Base-by-base conservation (phyloP, 129 eudicot genomes). In the Flaveria trinervia region DNA sequence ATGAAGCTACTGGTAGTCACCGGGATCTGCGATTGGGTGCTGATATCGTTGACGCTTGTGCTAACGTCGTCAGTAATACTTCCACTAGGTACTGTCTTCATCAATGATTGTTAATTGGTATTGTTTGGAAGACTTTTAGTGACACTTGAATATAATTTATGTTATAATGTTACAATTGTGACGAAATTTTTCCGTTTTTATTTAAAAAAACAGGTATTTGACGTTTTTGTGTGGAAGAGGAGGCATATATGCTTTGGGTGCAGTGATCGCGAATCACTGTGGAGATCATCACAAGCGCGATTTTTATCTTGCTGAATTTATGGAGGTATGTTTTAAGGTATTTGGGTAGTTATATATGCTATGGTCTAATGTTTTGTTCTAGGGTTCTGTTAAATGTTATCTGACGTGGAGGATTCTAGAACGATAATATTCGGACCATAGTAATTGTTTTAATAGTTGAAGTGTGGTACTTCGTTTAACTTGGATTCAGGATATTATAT, bases 181-280 rank as follows among this genome's bases (percentile, higher is more conserved):
- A 23, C 13, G n/a, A 54, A 30, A 26, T 71, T 26, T 30, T 48
- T 16, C 23, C 49, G 7, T 48, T 5, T 20, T 1, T n/a, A 46
- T 39, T 56, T 1, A 4, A 30, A 30, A 76, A 16, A 66, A 16
- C 84, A 93, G 98, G 83, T 85, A 90, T 68, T 83, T 87, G 87
- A 93, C 96, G 1, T 93, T 93, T 82, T 81, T 93, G 71, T 79
- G 90, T 70, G 98, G 98, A 44, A 84, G 84, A 84, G 98, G 96
- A 72, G 98, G 98, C 52, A 66, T 93, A 65, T 90, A 88, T 77
- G 92, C 95, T 0, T 70, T 93, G 55, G 98, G 98, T 46, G 95
- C 91, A 28, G 93, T 93, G 51, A 70, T 85, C 5, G 89, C 96
- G 39, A 86, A 84, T 78, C 77, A 77, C 56, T 43, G 71, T 20